Evolutionary conservation across 2,329 filamentous ascomycete genomes (phyloP), one percentile per base, ranked within the genome.

Genomic region (Davidsoniella virescens): DNA sequence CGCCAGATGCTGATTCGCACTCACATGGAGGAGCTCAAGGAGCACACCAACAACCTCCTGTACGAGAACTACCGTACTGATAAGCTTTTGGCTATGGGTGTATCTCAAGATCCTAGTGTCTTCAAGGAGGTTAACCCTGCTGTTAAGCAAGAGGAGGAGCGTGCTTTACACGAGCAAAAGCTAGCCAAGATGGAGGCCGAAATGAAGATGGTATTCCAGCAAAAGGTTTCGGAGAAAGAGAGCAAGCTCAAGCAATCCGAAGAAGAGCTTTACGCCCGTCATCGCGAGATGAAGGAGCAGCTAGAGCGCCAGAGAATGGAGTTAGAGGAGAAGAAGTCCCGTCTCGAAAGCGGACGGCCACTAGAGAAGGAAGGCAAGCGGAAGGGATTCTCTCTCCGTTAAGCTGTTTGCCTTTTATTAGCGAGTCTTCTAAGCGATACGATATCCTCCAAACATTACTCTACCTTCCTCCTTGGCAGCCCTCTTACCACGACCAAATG

Each of bases 191-290:
- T 98, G 92, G 92, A 98, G 70, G 81, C 87, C 63, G 92, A 98
- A 70, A 98, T 98, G 92, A 98, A 98, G 86, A 94, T 95, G 86
- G 92, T 98, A 59, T 98, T 98, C 87, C 92, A 96, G 68, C 92
- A 98, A 67, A 98, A 98, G 83, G 92, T 98, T 29, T 81, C 87
- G 58, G 92, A 98, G 70, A 98, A 98, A 76, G 92, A 98, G 72
- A 94, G 87, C 78, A 98, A 98, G 72, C 75, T 98, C 66, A 94
- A 94, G 73, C 92, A 96, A 72, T 94, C 87, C 75, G 92, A 98
- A 69, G 92, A 98, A 67, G 92, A 98, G 75, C 73, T 98, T 53
- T 96, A 96, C 64, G 88, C 92, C 58, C 84, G 92, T 60, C 92
- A 98, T 73, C 82, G 90, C 65, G 92, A 98, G 74, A 98, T 98